Evolutionary conservation across 495 filamentous ascomycete genomes (phyloP), one percentile per base, ranked within the genome.

Genomic region (Amorphotheca resinae): DNA sequence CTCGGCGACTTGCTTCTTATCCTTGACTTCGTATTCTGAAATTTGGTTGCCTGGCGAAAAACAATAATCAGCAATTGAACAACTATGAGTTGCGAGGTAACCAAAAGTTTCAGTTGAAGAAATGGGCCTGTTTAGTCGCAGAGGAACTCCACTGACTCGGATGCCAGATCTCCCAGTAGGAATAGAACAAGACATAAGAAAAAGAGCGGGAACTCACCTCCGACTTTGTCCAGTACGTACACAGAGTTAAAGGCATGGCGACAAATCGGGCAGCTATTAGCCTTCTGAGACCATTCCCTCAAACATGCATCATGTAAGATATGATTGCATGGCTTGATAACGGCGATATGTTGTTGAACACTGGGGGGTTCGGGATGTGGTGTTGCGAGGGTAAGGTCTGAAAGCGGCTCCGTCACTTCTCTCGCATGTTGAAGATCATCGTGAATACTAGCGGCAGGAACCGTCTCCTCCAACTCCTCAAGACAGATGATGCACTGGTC

Each of bases 261-360:
- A 60, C 91, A 99, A 60, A 96, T 93, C 11, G 91, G 91, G 58
- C 91, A 99, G 58, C 87, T 95, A 63, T 96, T 99, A 43, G 93
- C 89, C 56, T 89, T 78, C 63, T 91, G 85, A 22, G 82, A 84
- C 91, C 91, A 99, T 44, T 85, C 83, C 52, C 80, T 78, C 44
- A 99, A 64, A 56, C 91, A 99, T 37, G 80, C 77, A 61, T 99
- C 78, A 59, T 99, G 91, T 49, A 96, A 64, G 42, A 83, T 73
- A 67, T 99, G 91, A 32, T 79, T 79, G 64, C 91, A 99, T 26
- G 87, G 54, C 44, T 68, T 55, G 31, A 76, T 72, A 31, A 66
- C 48, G 26, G 72, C 72, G 38, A 76, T 64, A 36, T 59, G 51
- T 41, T 57, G 50, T 45, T 63, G 51, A 22, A 56, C 53, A 41